Percentiles rank a stretch among this genome's conserved stretches.
phyloP scores from a whole-genome alignment of 2,329 filamentous ascomycete genomes.

The Arthrinium puccinioides region DNA sequence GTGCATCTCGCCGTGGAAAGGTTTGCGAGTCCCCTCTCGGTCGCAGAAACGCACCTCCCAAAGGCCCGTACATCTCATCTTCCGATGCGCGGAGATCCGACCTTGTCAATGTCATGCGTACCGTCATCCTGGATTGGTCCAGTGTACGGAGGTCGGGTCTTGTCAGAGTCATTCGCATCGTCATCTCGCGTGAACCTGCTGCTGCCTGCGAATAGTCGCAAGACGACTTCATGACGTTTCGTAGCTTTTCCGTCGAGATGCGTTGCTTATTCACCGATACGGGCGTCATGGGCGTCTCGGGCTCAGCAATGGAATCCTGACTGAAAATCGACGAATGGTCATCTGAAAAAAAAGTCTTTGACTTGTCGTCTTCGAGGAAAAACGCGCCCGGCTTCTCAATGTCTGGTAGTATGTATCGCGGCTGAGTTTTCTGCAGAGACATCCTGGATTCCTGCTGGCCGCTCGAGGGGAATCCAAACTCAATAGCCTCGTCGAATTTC shows the following conservation, averaged over 20 bases:
- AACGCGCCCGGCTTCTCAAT: constrained; percentile 16
- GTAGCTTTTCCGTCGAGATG: no score
- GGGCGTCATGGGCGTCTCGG: constrained; percentile 53
- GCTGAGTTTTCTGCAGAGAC: no score
- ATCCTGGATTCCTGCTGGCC: no score
- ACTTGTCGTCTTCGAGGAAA: constrained; percentile 36
- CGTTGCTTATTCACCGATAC: constrained; percentile 32
- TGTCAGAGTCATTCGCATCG: constrained; percentile 90
- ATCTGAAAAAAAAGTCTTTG: constrained; percentile 35
- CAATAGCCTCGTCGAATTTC: constrained; percentile 91
- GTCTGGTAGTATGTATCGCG: no score
- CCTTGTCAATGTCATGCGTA: constrained; percentile 90
- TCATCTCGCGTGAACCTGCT: constrained; percentile 76
- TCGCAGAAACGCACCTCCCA: constrained; percentile 19
- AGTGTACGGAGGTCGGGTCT: no score
- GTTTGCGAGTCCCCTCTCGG: constrained; percentile 19
- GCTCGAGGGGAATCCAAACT: constrained; percentile 80
- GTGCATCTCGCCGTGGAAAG: constrained; percentile 19
- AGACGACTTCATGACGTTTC: no score
- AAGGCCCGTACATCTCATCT: constrained; percentile 64
- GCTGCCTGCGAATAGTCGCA: constrained; percentile 47
- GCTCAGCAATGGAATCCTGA: constrained; percentile 49
- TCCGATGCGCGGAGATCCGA: constrained; percentile 77
- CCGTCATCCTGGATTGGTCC: constrained; percentile 88
- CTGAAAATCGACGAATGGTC: constrained; percentile 50